Conservation (phyloP, 1,284 basidiomycete genomes). For the Ceratobasidium sp. region DNA sequence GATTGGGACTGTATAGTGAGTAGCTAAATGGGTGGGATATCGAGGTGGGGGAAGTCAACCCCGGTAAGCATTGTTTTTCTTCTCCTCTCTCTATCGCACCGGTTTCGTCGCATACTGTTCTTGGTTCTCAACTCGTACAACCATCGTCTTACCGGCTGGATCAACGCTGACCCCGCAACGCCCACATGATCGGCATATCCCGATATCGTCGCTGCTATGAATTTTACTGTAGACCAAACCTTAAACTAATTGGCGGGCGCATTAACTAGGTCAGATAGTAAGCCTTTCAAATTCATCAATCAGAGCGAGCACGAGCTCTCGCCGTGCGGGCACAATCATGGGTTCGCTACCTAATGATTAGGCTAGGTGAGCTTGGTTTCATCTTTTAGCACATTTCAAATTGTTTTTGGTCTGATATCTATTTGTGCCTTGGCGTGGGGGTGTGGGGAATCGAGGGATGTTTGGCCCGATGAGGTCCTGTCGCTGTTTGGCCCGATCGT, state of each 20-base stretch:
- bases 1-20: conserved; percentile 98
- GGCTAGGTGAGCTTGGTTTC: conserved; percentile 53
- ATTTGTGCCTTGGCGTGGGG: too few relatives aligned
- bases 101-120: not conserved
- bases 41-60: conserved; percentile 96
- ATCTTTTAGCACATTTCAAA: too few relatives aligned
- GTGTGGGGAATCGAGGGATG: too few relatives aligned
- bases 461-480: too few relatives aligned
- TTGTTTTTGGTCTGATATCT: not conserved
- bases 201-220: conserved; percentile 96
- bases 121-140: conserved; percentile 98
- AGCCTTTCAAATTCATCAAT: conserved; percentile 95
- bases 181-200: conserved; percentile 99
- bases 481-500: too few relatives aligned
- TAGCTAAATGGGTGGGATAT: conserved; percentile 98
- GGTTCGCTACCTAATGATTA: conserved; percentile 92
- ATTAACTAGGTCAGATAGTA: conserved; percentile 90
- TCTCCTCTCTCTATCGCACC: not conserved
- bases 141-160: conserved; percentile 99
- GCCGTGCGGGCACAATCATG: conserved; percentile 93
- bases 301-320: conserved; percentile 94
- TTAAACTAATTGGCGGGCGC: conserved; percentile 98
- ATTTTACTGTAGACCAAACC: conserved; percentile 91
- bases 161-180: conserved; percentile 98
- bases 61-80: conserved; percentile 70